Evolutionary conservation across 1,284 basidiomycete species (phyloP).

Genomic region (Sanghuangporus baumii): DNA sequence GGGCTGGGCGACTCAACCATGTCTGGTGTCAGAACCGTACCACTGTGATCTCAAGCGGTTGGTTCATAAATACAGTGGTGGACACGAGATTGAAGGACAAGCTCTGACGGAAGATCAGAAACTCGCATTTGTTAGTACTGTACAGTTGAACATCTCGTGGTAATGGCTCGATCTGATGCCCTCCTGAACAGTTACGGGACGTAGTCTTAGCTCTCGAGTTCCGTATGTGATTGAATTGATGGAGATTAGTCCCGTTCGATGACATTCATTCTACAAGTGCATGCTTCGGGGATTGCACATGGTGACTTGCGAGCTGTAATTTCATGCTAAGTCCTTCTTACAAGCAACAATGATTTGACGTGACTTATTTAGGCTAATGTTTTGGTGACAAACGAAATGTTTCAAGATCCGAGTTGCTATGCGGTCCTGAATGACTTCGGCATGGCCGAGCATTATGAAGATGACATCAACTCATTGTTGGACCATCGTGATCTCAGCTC

Average conservation of each 20-base stretch:
- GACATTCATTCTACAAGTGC: background rate
- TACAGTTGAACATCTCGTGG: too few relatives aligned
- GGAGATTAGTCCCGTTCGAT: background rate
- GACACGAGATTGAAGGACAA: too few relatives aligned
- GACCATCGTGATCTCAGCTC: background rate
- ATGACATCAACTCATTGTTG: background rate
- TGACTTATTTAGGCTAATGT: background rate
- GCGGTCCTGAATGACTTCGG: slow-evolving; percentile 1
- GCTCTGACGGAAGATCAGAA: background rate
- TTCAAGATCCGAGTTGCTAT: background rate
- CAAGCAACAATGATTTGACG: too few relatives aligned
- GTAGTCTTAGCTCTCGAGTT: background rate
- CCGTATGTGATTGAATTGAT: background rate
- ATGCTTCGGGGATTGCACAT: background rate
- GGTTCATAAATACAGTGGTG: background rate
- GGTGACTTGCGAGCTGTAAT: background rate
- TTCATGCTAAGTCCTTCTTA: too few relatives aligned
- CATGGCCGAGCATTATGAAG: background rate
- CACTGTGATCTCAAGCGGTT: background rate
- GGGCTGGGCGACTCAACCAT: background rate
- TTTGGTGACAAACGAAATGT: background rate
- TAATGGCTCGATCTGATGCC: too few relatives aligned
- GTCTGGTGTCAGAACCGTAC: background rate
- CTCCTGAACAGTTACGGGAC: background rate
- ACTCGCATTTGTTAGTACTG: too few relatives aligned